These are phyloP conservation scores for Arthrobotrys musiformis DNA, from an alignment of 2,329 filamentous ascomycete genomes.

Conservation along the genomic window DNA sequence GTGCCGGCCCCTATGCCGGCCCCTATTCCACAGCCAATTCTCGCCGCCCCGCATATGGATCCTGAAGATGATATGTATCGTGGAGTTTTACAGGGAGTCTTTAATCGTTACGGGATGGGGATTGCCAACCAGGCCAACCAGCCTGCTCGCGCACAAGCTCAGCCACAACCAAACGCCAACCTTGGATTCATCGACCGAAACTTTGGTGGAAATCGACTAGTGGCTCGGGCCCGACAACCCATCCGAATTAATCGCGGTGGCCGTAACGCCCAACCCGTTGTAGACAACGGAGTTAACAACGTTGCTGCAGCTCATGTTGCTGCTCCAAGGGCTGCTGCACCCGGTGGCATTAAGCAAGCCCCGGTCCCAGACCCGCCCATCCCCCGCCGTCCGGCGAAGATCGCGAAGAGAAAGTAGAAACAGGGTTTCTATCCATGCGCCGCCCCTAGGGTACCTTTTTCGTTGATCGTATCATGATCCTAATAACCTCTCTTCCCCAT, in stretches of 20 bases:
- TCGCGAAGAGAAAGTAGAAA: constrained; percentile 32
- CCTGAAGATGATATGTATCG: neutral
- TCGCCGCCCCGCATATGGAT: neutral
- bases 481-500: neutral
- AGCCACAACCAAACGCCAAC: neutral
- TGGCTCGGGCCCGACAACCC: constrained; percentile 13
- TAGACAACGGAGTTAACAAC: neutral
- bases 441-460: neutral
- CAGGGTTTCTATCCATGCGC: too few relatives aligned
- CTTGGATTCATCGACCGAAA: constrained; percentile 38
- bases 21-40: neutral
- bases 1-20: neutral
- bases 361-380: constrained; percentile 3
- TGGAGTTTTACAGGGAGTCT: neutral
- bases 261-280: neutral
- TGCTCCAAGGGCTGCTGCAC: neutral
- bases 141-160: neutral
- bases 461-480: neutral
- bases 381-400: constrained; percentile 30
- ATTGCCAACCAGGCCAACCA: neutral
- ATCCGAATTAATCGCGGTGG: neutral
- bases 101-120: neutral
- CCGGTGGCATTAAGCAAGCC: neutral
- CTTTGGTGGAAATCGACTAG: constrained; percentile 37
- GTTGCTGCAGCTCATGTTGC: neutral